Evolutionary conservation across 2,329 filamentous ascomycete species (phyloP).

Genomic region (Didymella segeticola): DNA sequence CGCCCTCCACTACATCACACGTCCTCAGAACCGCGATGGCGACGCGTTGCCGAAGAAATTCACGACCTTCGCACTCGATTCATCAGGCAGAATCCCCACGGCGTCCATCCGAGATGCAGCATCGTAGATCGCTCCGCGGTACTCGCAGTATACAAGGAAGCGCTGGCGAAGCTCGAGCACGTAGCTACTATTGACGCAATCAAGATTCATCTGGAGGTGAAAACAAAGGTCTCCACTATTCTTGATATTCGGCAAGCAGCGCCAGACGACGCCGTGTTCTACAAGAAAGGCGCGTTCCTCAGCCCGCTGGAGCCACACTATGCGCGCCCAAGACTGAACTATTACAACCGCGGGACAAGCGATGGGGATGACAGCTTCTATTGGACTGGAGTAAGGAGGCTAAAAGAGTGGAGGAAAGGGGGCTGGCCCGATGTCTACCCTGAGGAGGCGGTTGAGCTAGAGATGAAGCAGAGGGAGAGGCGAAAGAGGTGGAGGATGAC

Average conservation of each 20-base stretch:
- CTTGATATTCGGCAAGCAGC: conserved; percentile 8
- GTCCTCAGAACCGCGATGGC: not conserved
- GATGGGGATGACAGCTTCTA: not conserved
- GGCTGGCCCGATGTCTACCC: conserved; percentile 24
- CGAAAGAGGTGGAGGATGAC: not conserved
- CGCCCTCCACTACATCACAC: not conserved
- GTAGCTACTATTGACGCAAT: not conserved
- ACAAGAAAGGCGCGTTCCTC: not conserved
- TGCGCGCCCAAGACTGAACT: conserved; percentile 22
- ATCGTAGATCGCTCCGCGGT: conserved; percentile 13
- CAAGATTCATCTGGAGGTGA: conserved; percentile 12
- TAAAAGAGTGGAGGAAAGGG: conserved; percentile 27
- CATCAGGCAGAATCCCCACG: not conserved
- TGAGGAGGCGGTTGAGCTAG: conserved; percentile 10
- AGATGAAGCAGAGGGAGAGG: not conserved
- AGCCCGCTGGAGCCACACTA: conserved; percentile 24
- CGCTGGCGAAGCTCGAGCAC: conserved; percentile 1
- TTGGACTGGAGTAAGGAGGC: not conserved
- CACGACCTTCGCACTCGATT: conserved; percentile 6
- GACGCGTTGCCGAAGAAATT: not conserved
- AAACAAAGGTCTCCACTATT: conserved; percentile 15
- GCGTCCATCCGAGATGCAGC: not conserved
- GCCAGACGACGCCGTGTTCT: conserved; percentile 17
- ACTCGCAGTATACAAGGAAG: conserved; percentile 18
- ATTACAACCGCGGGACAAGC: not conserved